A percentile compares a stretch with the other conserved stretches of the same genome.
Conservation (phyloP, 306 rosid genomes). For the Quercus glauca region DNA sequence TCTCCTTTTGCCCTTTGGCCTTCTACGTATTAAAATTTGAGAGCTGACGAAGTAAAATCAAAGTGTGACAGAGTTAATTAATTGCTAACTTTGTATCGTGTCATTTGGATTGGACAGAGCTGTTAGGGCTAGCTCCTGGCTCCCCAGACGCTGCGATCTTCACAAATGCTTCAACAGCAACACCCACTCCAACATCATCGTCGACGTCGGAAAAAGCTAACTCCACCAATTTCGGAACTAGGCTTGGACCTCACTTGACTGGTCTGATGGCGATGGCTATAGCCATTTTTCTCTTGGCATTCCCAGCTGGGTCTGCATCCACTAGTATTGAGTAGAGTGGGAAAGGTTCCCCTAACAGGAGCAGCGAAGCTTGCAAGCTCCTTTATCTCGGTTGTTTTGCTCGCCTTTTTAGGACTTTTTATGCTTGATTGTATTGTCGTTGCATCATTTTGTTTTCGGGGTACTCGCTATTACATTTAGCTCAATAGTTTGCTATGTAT, state of each 20-base stretch:
- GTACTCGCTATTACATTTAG: background rate
- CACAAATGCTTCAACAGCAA: slow-evolving; percentile 27
- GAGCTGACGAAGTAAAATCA: no score
- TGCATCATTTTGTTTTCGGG: background rate
- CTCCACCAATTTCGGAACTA: slow-evolving; percentile 11
- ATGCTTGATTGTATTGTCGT: background rate
- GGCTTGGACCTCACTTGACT: slow-evolving; percentile 17
- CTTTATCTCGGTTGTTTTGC: background rate
- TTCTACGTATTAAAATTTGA: no score
- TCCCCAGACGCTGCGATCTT: slow-evolving; percentile 85
- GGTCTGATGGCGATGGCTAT: slow-evolving; percentile 25
- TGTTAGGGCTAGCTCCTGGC: slow-evolving; percentile 58
- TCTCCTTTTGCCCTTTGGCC: background rate
- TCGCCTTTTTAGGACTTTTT: background rate
- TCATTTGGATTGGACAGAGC: slow-evolving; percentile 38
- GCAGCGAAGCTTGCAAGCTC: background rate
- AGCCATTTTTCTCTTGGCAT: slow-evolving; percentile 25
- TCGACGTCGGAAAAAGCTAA: background rate
- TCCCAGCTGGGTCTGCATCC: slow-evolving; percentile 26
- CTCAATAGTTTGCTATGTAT: background rate
- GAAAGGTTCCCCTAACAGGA: background rate
- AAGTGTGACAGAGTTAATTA: background rate
- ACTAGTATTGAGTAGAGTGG: background rate
- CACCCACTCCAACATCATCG: background rate
- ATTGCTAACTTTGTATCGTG: background rate